phyloP scores from a whole-genome alignment of 2,329 filamentous ascomycete species.

The Cladorrhinum sp. region DNA sequence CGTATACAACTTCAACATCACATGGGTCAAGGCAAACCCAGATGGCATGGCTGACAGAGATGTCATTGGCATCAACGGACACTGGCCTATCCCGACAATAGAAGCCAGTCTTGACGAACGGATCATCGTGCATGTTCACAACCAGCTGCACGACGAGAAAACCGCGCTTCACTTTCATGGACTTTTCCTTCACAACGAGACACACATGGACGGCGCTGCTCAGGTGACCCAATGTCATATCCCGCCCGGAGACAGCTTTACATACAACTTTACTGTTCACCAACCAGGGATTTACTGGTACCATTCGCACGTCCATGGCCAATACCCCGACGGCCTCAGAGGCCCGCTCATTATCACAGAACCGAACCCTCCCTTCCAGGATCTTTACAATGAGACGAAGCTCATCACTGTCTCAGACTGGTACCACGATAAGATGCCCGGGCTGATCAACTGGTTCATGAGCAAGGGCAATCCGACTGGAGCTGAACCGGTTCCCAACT shows the following conservation, averaged over 20 bases:
- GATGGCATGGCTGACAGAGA: constrained; percentile 63
- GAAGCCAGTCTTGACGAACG: constrained; percentile 61
- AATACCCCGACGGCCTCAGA: constrained; percentile 69
- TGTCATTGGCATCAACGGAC: constrained; percentile 73
- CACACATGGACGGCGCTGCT: constrained; percentile 67
- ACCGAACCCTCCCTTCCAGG: constrained; percentile 53
- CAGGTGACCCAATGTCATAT: constrained; percentile 67
- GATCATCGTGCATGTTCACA: constrained; percentile 56
- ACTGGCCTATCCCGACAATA: constrained; percentile 71
- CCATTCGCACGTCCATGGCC: constrained; percentile 64
- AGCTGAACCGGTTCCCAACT: constrained; percentile 64
- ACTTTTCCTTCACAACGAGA: constrained; percentile 63
- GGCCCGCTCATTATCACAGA: constrained; percentile 65
- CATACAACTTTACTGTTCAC: constrained; percentile 65
- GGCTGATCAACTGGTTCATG: constrained; percentile 48
- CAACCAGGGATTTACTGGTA: constrained; percentile 80
- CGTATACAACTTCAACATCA: constrained; percentile 64
- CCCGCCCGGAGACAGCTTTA: constrained; percentile 60
- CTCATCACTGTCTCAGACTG: constrained; percentile 65
- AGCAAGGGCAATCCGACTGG: constrained; percentile 54
- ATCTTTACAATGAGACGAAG: constrained; percentile 59
- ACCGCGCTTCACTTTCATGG: constrained; percentile 71
- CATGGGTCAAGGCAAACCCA: constrained; percentile 69
- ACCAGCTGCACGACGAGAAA: constrained; percentile 58
- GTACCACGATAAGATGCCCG: constrained; percentile 61